Base-by-base conservation (phyloP, 148 eudicot species). In the Vaccinium myrtillus region DNA sequence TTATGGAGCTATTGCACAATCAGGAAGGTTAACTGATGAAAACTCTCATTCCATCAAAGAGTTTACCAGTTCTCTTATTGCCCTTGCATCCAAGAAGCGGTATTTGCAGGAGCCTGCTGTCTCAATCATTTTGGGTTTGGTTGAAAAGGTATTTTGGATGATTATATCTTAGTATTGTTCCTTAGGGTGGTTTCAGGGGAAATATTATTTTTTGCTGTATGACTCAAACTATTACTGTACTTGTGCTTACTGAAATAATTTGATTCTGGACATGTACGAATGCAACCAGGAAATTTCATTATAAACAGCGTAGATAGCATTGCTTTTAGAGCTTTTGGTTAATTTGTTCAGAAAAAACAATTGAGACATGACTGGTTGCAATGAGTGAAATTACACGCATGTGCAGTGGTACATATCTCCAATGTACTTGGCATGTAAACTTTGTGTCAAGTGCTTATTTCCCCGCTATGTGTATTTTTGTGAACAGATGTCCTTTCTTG, bases 91-190 rank as follows among this genome's bases (percentile, higher is more conserved):
- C 30, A 95, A 91, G 89, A 95, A 94, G 84, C 92, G 92, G 25
- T 97, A 97, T 84, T 77, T 97, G 89, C 99, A 94, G 89, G 98
- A 95, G 87, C 92, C 99, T 55, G 93, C 94, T 84, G 94, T 94
- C 55, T 75, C 93, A 70, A 82, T 93, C 51, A 89, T 97, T 75
- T 50, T 92, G 89, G 93, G 86, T 85, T 90, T 95, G 85, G 84
- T 89, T 77, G 98, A 91, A 36, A 91, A 90, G 99, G 99, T 97
- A 90, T 83, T 74, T 39, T 23, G 70, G 30, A 63, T 63, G 9
- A n/a, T 63, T 63, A 63, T 63, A 27, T 63, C 70, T 63, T 23
- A 63, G 13, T 50, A 50, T 63, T 63, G 70, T 63, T 63, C 70
- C 70, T 63, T 63, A 23, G 30, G 32, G 70, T 63, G 30, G 70